A percentile compares a stretch with the other conserved stretches of the same genome.
phyloP scores from a whole-genome alignment of 306 rosid species.

The Rubus parviflorus region DNA sequence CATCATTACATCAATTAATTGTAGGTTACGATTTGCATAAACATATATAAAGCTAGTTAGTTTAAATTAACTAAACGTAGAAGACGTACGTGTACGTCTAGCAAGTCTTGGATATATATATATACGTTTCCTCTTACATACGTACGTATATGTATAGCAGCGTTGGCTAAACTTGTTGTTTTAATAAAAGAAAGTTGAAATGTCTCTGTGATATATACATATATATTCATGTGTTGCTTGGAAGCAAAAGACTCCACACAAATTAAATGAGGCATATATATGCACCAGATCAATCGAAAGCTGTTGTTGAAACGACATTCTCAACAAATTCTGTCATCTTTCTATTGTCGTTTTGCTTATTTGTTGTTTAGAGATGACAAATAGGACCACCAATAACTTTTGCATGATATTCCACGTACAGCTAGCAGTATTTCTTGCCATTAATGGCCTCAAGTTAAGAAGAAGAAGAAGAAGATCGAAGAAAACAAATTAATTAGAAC shows the following conservation, averaged over 20 bases:
- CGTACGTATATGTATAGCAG: neutral
- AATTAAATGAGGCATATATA: neutral
- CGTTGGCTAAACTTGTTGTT: neutral
- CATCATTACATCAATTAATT: neutral
- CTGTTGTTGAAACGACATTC: neutral
- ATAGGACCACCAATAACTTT: neutral
- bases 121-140: neutral
- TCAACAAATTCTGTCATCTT: neutral
- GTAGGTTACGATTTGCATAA: neutral
- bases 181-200: neutral
- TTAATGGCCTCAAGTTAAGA: neutral
- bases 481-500: neutral
- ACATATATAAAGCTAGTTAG: neutral
- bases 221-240: slow-evolving; percentile 27
- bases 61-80: neutral
- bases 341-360: neutral
- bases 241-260: slow-evolving; percentile 26
- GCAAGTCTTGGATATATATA: neutral
- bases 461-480: neutral
- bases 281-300: neutral
- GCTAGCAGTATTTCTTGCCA: neutral
- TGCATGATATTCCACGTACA: neutral
- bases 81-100: neutral
- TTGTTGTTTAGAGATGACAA: neutral
- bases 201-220: neutral